These are phyloP conservation scores for Phytophthora aleatoria DNA, from an alignment of 352 stramenopile species.

Conservation along the genomic window DNA sequence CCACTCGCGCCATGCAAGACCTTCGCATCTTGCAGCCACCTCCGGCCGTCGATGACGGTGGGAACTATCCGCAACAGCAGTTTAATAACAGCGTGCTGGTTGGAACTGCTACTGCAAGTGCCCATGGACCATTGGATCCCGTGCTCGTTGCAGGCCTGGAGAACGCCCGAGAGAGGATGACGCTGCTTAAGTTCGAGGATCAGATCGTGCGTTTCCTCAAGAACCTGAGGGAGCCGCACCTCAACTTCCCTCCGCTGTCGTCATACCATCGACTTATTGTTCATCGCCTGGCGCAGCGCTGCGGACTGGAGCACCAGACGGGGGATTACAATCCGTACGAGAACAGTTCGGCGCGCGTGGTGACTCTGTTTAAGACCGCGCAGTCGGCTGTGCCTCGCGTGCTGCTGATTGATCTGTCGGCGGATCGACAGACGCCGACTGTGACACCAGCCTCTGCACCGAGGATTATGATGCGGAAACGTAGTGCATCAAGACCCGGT, in stretches of 20 bases:
- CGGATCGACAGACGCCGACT: slow-evolving; percentile 62
- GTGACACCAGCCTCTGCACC: slow-evolving; percentile 77
- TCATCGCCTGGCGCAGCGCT: slow-evolving; percentile 94
- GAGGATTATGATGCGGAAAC: slow-evolving; percentile 94
- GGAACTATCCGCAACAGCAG: slow-evolving; percentile 45
- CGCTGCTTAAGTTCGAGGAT: slow-evolving; percentile 87
- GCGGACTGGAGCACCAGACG: slow-evolving; percentile 89
- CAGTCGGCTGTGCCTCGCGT: slow-evolving; percentile 77
- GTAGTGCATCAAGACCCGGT: slow-evolving; percentile 37
- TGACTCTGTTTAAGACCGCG: slow-evolving; percentile 90
- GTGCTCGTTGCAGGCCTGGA: slow-evolving; percentile 81
- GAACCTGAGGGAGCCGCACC: slow-evolving; percentile 62
- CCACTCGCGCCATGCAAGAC: slow-evolving; percentile 34
- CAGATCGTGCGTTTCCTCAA: slow-evolving; percentile 85
- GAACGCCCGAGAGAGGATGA: slow-evolving; percentile 80
- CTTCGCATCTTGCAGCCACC: slow-evolving; percentile 49
- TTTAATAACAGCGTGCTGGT: slow-evolving; percentile 36
- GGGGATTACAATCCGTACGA: slow-evolving; percentile 77
- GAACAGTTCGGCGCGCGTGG: slow-evolving; percentile 71
- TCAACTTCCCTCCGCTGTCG: slow-evolving; percentile 83
- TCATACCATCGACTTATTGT: slow-evolving; percentile 91
- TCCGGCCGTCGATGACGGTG: slow-evolving; percentile 50
- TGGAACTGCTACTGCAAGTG: slow-evolving; percentile 64
- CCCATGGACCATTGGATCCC: slow-evolving; percentile 68
- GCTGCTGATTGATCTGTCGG: slow-evolving; percentile 89